These are phyloP conservation scores for grape (Vitis vinifera) DNA, from an alignment of 164 flowering plant genomes.

Conservation along the genomic window DNA sequence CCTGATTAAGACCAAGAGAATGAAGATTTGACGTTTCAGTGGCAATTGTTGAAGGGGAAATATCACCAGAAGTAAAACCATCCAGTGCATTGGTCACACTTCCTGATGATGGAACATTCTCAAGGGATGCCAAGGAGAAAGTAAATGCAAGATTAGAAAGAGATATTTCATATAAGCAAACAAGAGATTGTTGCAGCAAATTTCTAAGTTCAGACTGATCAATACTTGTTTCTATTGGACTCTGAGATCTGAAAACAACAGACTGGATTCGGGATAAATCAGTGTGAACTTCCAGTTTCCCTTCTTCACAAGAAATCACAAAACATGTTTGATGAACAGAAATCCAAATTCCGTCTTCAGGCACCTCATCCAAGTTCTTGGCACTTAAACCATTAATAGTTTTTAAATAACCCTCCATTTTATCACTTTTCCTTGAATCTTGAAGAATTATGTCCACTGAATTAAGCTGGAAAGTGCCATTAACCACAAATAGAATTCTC, in stretches of 20 bases:
- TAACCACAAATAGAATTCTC: constrained; percentile 27
- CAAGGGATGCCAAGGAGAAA: constrained; percentile 27
- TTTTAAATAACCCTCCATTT: constrained; percentile 12
- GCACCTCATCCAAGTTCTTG: constrained; percentile 26
- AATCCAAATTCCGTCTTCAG: constrained; percentile 56
- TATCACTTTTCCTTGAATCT: constrained; percentile 30
- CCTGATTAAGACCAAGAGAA: constrained; percentile 20
- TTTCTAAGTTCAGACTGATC: constrained; percentile 27
- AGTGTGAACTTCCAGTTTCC: constrained; percentile 22
- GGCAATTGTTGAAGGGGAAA: constrained; percentile 21
- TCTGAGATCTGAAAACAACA: constrained; percentile 39
- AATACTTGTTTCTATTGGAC: constrained; percentile 19
- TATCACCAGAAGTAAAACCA: constrained; percentile 28
- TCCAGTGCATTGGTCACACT: constrained; percentile 16
- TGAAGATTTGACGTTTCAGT: constrained; percentile 27
- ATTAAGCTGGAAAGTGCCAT: constrained; percentile 42
- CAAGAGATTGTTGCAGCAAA: constrained; percentile 29
- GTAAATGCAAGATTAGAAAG: constrained; percentile 43
- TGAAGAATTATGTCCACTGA: constrained; percentile 50
- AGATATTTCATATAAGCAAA: constrained; percentile 55
- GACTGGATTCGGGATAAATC: constrained; percentile 36
- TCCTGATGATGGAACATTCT: constrained; percentile 21
- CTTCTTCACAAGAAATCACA: constrained; percentile 45
- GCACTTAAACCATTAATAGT: constrained; percentile 20
- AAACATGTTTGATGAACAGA: constrained; percentile 31